Conservation (phyloP, 441 rosid genomes). For the Arabidopsis hybrid region DNA sequence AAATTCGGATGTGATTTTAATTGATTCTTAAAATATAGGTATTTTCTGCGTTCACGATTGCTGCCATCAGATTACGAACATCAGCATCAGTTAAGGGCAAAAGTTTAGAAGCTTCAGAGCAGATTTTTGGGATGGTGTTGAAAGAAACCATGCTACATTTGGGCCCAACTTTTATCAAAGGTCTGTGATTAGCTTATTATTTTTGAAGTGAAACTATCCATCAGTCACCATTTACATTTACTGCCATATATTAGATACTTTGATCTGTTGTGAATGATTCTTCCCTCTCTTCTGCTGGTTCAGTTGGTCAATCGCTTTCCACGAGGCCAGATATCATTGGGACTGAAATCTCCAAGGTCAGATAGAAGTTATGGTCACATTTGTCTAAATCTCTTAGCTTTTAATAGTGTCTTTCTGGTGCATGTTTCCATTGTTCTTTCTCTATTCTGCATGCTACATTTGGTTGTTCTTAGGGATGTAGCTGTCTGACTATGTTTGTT, state of each 20-base stretch:
- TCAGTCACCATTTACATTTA: slow-evolving; percentile 38
- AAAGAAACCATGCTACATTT: slow-evolving; percentile 86
- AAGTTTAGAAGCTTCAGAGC: slow-evolving; percentile 58
- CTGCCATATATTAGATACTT: slow-evolving; percentile 46
- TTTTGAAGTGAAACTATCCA: slow-evolving; percentile 20
- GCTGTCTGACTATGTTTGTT: slow-evolving; percentile 24
- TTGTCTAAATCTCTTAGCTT: slow-evolving; percentile 17
- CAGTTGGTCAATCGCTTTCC: slow-evolving; percentile 98
- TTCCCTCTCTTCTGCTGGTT: slow-evolving; percentile 58
- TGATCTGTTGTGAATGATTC: slow-evolving; percentile 43
- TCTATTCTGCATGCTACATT: slow-evolving; percentile 25
- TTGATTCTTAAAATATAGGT: slow-evolving; percentile 60
- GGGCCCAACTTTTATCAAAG: slow-evolving; percentile 98
- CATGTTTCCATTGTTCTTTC: slow-evolving; percentile 5
- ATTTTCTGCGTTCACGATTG: slow-evolving; percentile 69
- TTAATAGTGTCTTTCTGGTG: slow-evolving; percentile 7
- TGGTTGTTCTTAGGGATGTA: slow-evolving; percentile 14
- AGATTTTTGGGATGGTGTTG: slow-evolving; percentile 75
- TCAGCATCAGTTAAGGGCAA: slow-evolving; percentile 52
- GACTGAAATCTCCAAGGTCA: slow-evolving; percentile 89
- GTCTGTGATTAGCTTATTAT: slow-evolving; percentile 45
- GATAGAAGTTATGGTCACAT: slow-evolving; percentile 32
- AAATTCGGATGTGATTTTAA: slow-evolving; percentile 34
- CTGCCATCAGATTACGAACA: slow-evolving; percentile 72
- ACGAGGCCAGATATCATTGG: slow-evolving; percentile 96